Evolutionary conservation across 2,329 filamentous ascomycete genomes (phyloP).

Genomic region (Aureobasidium sp.): DNA sequence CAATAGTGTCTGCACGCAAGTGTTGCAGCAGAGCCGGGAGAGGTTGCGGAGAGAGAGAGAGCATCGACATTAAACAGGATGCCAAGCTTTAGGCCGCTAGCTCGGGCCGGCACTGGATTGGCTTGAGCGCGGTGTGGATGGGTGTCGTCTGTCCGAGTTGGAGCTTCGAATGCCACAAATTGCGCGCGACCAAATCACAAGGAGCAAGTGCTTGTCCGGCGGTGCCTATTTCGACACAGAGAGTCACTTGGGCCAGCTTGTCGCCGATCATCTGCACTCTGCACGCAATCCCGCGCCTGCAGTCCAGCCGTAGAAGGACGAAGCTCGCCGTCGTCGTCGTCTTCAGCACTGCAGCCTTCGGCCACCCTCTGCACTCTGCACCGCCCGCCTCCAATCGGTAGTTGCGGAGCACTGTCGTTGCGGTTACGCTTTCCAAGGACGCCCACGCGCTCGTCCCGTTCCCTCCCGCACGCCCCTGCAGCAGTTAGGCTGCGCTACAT

Average conservation of each 20-base stretch:
- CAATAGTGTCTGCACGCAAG: neutral
- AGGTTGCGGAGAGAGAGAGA: neutral
- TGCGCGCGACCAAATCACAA: constrained; percentile 14
- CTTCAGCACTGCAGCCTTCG: constrained; percentile 9
- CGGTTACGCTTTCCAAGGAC: neutral
- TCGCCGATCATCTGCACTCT: constrained; percentile 43
- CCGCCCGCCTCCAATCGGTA: constrained; percentile 14
- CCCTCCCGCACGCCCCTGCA: constrained; percentile 12
- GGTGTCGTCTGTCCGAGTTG: neutral
- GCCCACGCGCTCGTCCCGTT: constrained; percentile 14
- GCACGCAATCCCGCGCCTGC: constrained; percentile 30
- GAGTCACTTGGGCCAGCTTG: constrained; percentile 3
- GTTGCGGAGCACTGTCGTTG: constrained; percentile 1
- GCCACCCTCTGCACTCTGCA: neutral
- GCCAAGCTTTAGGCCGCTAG: constrained; percentile 4
- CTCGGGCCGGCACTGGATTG: constrained; percentile 8
- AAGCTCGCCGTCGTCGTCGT: neutral
- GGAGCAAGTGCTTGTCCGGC: constrained; percentile 6
- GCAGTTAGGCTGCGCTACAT: constrained; percentile 1
- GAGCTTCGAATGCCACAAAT: neutral
- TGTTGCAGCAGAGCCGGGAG: neutral
- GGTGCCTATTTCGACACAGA: constrained; percentile 12
- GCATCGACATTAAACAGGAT: neutral
- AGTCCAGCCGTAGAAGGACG: neutral
- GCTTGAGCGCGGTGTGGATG: constrained; percentile 7